Conservation (phyloP, 2,329 filamentous ascomycete species). For the Nigrospora sphaerica region DNA sequence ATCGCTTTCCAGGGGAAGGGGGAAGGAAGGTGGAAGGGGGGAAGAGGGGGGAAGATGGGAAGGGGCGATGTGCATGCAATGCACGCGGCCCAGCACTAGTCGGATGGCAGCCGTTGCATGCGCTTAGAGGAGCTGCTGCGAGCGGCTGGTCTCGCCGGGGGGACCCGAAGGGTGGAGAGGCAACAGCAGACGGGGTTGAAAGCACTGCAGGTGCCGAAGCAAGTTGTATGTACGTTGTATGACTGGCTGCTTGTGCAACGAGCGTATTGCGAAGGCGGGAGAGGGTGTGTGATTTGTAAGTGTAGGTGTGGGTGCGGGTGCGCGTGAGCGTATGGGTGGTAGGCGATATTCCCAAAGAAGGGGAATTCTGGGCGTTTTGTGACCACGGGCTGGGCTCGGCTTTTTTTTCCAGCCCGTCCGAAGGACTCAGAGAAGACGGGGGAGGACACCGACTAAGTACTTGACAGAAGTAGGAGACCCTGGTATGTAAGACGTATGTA, state of each 20-base stretch:
- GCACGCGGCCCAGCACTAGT: not conserved
- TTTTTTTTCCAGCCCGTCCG: not conserved
- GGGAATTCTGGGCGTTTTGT: too few relatives aligned
- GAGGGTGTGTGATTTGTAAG: too few relatives aligned
- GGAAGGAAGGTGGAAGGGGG: too few relatives aligned
- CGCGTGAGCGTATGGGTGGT: too few relatives aligned
- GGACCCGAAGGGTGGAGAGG: not conserved
- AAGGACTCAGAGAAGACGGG: not conserved
- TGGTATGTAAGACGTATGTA: not conserved
- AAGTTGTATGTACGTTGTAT: too few relatives aligned
- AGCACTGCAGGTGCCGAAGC: too few relatives aligned
- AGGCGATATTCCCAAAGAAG: too few relatives aligned
- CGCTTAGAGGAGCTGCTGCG: conserved; percentile 13
- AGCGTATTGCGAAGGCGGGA: too few relatives aligned
- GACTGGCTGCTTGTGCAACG: too few relatives aligned
- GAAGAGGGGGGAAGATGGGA: too few relatives aligned
- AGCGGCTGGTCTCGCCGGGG: not conserved
- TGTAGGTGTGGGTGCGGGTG: too few relatives aligned
- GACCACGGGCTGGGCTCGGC: not conserved
- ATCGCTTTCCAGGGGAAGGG: conserved; percentile 31
- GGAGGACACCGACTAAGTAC: not conserved
- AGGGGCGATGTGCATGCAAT: not conserved
- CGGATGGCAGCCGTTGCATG: conserved; percentile 16
- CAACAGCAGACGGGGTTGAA: too few relatives aligned
- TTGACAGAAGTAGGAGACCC: not conserved